Evolutionary conservation across 176 grass and related monocot species (phyloP).

Genomic region (Leersia perrieri): DNA sequence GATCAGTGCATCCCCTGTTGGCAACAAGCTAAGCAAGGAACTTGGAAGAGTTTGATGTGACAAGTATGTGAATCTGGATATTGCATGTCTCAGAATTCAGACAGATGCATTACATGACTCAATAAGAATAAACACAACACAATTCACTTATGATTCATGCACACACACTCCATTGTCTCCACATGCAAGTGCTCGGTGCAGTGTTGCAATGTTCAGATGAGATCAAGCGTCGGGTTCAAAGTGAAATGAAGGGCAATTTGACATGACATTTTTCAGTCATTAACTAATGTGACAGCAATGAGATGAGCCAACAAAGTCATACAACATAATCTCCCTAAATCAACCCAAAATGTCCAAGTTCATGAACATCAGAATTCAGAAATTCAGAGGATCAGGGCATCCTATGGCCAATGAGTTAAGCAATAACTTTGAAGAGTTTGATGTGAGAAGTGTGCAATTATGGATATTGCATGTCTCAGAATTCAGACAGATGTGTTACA

Average conservation of each 20-base stretch:
- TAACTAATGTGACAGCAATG: too few relatives aligned
- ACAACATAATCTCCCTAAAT: too few relatives aligned
- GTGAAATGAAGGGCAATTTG: too few relatives aligned
- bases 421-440: neutral
- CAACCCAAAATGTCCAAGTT: neutral
- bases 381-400: slow-evolving; percentile 1
- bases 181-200: neutral
- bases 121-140: neutral
- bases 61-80: too few relatives aligned
- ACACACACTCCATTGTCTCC: neutral
- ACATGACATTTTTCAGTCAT: too few relatives aligned
- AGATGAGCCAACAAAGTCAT: too few relatives aligned
- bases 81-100: neutral
- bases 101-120: neutral
- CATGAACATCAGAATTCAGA: neutral
- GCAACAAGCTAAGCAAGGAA: neutral
- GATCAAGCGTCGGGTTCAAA: too few relatives aligned
- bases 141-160: neutral
- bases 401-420: neutral
- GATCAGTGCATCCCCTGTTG: neutral
- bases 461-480: neutral
- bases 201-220: neutral
- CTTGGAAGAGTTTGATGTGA: neutral
- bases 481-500: neutral
- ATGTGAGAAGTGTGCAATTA: too few relatives aligned